Evolutionary conservation across 2,329 filamentous ascomycete genomes (phyloP), one percentile per base, ranked within the genome.

Genomic region (Metarhizium humberi): DNA sequence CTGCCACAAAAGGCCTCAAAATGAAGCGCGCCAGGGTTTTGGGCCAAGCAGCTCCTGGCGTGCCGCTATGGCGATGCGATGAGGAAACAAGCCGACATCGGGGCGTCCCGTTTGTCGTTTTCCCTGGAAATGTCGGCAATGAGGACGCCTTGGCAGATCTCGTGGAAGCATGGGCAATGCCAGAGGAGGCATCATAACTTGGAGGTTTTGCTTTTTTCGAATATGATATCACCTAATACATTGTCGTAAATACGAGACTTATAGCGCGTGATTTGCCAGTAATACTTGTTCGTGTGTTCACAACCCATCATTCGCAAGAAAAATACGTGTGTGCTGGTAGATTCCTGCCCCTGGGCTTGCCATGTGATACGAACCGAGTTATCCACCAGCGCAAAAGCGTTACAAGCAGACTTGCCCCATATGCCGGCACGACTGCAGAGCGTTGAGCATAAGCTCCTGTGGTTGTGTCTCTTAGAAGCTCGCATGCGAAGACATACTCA

Each of bases 91-190:
- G 71, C 50, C 74, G 77, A 47, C 76, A 75, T 64, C 67, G 68
- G 0, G 75, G 75, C 4, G 68, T 82, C 14, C 78, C 78, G 1
- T 82, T 79, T 61, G 75, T 82, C 2, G 79, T 82, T 0, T 82
- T 83, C 53, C 80, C 79, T 0, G 80, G 79, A 0, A 82, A 82
- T 64, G 79, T 83, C 2, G 80, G 79, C 1, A 69, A 67, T n/a
- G 71, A 75, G 20, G 65, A 71, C 42, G 76, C 76, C 1, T 61
- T 80, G 40, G 71, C 67, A 50, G 72, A 78, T 5, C 58, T 80
- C 18, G 76, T 79, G 11, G 54, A 55, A 36, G 53, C 55, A 5
- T 65, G 62, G 62, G 51, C 55, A 18, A 20, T 54, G n/a, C 43
- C 43, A 13, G 43, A 11, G 7, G 32, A 11, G 32, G 32, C 32